Conservation (phyloP, 1,284 basidiomycete genomes). For the Abortiporus biennis region DNA sequence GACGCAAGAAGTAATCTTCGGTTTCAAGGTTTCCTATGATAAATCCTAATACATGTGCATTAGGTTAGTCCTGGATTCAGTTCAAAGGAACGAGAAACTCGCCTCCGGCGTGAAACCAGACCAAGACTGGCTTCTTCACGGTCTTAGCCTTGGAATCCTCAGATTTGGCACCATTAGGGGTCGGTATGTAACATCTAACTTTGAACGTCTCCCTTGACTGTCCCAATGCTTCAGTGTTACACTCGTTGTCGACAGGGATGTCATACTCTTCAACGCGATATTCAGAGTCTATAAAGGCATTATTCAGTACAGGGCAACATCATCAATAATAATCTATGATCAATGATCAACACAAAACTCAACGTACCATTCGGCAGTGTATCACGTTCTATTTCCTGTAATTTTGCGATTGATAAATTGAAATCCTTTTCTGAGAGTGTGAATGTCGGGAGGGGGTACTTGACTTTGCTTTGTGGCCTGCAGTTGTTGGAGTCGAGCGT, state of each 20-base stretch:
- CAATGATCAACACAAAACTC: too few species aligned
- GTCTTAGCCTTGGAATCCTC: background rate
- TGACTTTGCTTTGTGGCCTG: too few species aligned
- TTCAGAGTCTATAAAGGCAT: background rate
- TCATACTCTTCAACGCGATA: background rate
- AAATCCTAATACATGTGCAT: background rate
- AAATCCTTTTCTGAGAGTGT: too few species aligned
- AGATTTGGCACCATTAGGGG: too few species aligned
- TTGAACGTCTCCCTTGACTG: conserved; percentile 1
- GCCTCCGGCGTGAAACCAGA: conserved; percentile 4
- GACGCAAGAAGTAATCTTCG: conserved; percentile 5
- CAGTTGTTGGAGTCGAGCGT: too few species aligned
- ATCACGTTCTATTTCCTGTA: too few species aligned
- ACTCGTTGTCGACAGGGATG: background rate
- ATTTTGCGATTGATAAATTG: too few species aligned
- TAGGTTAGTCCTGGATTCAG: background rate
- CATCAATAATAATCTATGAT: too few species aligned
- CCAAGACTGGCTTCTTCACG: background rate
- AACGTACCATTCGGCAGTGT: too few species aligned
- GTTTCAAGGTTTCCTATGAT: conserved; percentile 5
- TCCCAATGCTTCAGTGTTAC: too few species aligned
- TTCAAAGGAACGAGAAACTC: background rate
- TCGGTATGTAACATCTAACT: conserved; percentile 1
- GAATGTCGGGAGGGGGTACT: too few species aligned
- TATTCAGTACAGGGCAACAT: too few species aligned